Base-by-base conservation (phyloP, 441 rosid genomes). In the Croton laevigatus region DNA sequence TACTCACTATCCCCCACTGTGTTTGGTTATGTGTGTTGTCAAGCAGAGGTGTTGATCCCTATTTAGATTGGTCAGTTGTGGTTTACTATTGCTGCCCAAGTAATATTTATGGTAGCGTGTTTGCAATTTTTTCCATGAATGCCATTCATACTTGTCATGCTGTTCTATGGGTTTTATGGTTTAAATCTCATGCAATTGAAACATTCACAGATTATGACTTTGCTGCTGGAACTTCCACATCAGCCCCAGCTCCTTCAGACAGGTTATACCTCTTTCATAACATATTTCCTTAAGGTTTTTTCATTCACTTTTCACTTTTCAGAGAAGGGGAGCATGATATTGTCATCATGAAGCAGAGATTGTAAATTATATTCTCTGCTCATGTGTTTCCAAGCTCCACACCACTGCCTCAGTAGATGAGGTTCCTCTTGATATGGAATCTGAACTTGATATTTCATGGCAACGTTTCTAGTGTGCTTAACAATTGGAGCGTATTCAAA, bases 401-500 rank as follows among this genome's bases (percentile, higher is more conserved):
- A 60, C 46, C 32, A 67, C 57, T 49, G 53, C 59, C 61, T 73
- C 78, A 67, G 34, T 51, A 17, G 58, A 62, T 32, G 59, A 55
- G 64, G 54, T 62, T 64, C 60, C 37, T 59, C 34, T 72, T 61
- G 64, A 74, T 62, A 34, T 73, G 53, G 45, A 57, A 68, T 76
- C 14, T 82, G 72, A 57, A 34, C 52, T 65, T 44, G 13, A 52
- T 72, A 42, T 57, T 62, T 67, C 69, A 10, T 62, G 68, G 68
- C 22, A 77, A 76, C 51, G 67, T 54, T 83, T 78, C 84, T 93
- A 95, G 99, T 91, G 70, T 95, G 99, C 89, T 83, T 95, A 74
- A 93, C 91, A 38, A 83, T 93, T 83, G 99, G 99, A 75, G 98
- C 96, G 68, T 93, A 91, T 76, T 95, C 99, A 77, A 95, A 88